Conservation (phyloP, 2,329 filamentous ascomycete species). For the Alternaria gaisen region DNA sequence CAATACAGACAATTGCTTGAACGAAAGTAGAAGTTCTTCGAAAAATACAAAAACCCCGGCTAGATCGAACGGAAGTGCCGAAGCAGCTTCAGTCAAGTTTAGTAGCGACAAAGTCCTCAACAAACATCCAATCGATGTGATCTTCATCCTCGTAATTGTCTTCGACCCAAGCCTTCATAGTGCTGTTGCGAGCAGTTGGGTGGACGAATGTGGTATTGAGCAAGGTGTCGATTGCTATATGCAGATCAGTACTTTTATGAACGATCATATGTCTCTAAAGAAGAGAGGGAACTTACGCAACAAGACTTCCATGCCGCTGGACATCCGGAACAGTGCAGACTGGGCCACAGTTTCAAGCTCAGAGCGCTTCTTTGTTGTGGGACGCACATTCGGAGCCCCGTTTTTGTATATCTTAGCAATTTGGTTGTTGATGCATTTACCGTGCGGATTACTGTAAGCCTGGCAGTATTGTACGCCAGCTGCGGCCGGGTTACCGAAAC, state of each 20-base stretch:
- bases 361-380: neutral
- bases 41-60: neutral
- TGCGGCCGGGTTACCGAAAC: neutral
- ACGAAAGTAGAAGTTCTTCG: neutral
- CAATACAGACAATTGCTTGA: neutral
- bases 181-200: neutral
- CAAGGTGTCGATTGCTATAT: neutral
- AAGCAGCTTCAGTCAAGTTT: neutral
- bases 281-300: neutral
- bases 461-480: neutral
- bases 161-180: neutral
- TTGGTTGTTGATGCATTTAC: neutral
- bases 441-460: neutral
- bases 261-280: neutral
- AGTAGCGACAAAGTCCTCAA: neutral
- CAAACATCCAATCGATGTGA: neutral
- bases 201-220: neutral
- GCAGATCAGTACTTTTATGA: neutral
- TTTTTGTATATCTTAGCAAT: neutral
- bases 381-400: neutral
- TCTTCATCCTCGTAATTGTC: neutral
- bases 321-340: neutral
- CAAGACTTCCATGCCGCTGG: neutral
- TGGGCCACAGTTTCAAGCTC: neutral
- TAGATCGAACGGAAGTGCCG: neutral